Percentiles rank a stretch among this genome's conserved stretches.
Evolutionary conservation across 2,329 filamentous ascomycete species (phyloP).

Genomic region (Aspergillus arachidicola): DNA sequence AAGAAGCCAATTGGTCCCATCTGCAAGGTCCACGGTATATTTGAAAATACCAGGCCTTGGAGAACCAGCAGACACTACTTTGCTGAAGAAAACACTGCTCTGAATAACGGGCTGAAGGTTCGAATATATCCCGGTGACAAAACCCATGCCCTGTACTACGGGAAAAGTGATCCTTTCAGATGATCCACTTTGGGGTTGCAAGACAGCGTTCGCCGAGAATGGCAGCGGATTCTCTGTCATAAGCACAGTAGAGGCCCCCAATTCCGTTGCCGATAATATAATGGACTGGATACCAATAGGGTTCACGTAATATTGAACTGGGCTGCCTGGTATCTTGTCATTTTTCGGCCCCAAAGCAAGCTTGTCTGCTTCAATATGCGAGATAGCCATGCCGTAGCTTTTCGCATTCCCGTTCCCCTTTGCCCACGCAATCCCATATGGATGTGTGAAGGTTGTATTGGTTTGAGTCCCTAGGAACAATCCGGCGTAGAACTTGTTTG

Average conservation of each 20-base stretch:
- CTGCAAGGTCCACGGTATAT: slow-evolving; percentile 72
- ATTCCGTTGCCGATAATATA: slow-evolving; percentile 75
- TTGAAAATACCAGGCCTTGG: slow-evolving; percentile 71
- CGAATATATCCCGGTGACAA: slow-evolving; percentile 76
- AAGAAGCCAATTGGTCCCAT: slow-evolving; percentile 75
- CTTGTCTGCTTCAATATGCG: slow-evolving; percentile 70
- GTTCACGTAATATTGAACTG: slow-evolving; percentile 74
- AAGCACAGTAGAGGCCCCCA: slow-evolving; percentile 62
- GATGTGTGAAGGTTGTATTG: slow-evolving; percentile 72
- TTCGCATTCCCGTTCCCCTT: slow-evolving; percentile 63
- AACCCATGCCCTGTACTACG: slow-evolving; percentile 85
- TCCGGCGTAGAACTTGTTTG: slow-evolving; percentile 71
- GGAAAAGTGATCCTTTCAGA: slow-evolving; percentile 72
- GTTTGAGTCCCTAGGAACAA: slow-evolving; percentile 75
- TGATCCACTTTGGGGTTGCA: slow-evolving; percentile 58
- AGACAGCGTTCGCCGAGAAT: slow-evolving; percentile 68
- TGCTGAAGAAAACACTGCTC: slow-evolving; percentile 72
- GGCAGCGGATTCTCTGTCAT: slow-evolving; percentile 56
- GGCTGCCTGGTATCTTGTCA: slow-evolving; percentile 55
- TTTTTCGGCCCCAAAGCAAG: slow-evolving; percentile 65
- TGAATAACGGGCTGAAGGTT: slow-evolving; percentile 72
- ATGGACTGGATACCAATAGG: slow-evolving; percentile 81
- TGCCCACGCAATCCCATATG: slow-evolving; percentile 70
- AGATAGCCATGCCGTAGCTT: slow-evolving; percentile 78
- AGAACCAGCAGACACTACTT: slow-evolving; percentile 57